A percentile compares a stretch with the other conserved stretches of the same genome.
These are phyloP conservation scores for Laburnicola sp. DNA, from an alignment of 2,329 filamentous ascomycete genomes.

Conservation along the genomic window DNA sequence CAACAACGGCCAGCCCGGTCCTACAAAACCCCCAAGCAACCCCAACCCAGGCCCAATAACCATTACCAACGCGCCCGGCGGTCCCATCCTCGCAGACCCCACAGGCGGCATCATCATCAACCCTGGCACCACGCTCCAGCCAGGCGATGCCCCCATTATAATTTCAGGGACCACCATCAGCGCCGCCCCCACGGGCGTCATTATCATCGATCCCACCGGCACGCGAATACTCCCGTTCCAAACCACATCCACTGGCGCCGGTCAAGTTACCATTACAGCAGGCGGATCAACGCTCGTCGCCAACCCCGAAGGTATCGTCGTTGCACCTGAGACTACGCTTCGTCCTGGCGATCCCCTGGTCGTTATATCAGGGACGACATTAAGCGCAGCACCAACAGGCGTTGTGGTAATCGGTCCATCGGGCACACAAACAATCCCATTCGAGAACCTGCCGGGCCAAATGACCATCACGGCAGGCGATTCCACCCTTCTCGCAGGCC, in stretches of 20 bases:
- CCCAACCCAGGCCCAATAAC: slow-evolving; percentile 13
- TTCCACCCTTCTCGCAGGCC: too few species aligned
- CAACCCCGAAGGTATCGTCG: slow-evolving; percentile 1
- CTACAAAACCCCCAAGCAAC: not conserved
- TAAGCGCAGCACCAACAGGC: slow-evolving; percentile 12
- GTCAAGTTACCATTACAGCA: slow-evolving; percentile 1
- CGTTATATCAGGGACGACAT: slow-evolving; percentile 5
- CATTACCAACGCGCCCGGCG: too few species aligned
- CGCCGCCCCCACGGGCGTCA: slow-evolving; percentile 15
- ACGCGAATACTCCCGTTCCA: slow-evolving; percentile 2
- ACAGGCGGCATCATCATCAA: slow-evolving; percentile 21
- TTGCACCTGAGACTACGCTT: slow-evolving; percentile 14
- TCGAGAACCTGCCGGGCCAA: slow-evolving; percentile 1
- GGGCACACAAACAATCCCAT: slow-evolving; percentile 7
- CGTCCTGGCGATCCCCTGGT: slow-evolving; percentile 4
- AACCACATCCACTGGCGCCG: slow-evolving; percentile 3
- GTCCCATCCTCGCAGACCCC: slow-evolving; percentile 17
- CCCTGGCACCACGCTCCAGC: slow-evolving; percentile 17
- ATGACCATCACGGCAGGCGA: slow-evolving; percentile 1
- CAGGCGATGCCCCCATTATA: slow-evolving; percentile 8
- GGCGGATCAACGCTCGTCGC: slow-evolving; percentile 1
- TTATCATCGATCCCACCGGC: slow-evolving; percentile 9
- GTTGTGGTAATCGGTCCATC: slow-evolving; percentile 10
- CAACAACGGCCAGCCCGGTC: not conserved
- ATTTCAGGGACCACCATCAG: slow-evolving; percentile 18